Base-by-base conservation (phyloP, 495 filamentous ascomycete species). In the Massariosphaeria phaeospora region DNA sequence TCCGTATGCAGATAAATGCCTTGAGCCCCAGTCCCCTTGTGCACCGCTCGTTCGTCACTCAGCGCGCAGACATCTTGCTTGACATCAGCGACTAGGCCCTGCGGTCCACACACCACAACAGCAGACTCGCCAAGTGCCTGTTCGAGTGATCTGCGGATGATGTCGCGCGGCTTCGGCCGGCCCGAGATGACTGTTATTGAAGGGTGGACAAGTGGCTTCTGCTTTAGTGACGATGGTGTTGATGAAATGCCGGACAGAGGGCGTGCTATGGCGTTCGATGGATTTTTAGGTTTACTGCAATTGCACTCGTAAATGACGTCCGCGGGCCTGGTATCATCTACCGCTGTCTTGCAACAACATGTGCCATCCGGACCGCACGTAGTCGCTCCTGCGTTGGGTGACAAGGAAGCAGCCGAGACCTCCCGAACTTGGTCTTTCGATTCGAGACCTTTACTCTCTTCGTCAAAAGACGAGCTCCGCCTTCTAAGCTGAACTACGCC, bases 1-100 rank as follows among this genome's bases (percentile, higher is more conserved):
- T 74, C 71, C 1, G 59, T 63, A 67, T 79, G 74, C 26, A 81
- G 57, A 58, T 75, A 80, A 6, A 84, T 73, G 0, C 90, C 89
- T 66, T 93, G 87, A 9, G 89, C 90, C 1, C 87, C 89, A 0
- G 86, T 93, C 8, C 90, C 90, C 64, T 95, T 95, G 60, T 95
- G 88, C 30, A 95, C 85, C 0, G 86, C 90, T 45, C 91, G 72
- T 68, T 95, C 91, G 69, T 96, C 86, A 55, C 85, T 86, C 40
- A 95, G 62, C 13, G 70, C 75, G 0, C 84, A 86, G 1, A 88
- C 84, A 43, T 74, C 81, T 25, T 78, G 80, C 33, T 88, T 75
- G 1, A 86, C 80, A 48, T 78, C 75, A 25, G 81, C 75, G 3
- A 82, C 79, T 48, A 95, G 61, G 0, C 82, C 82, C 21, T 70